These are phyloP conservation scores for Botrytis byssoidea DNA, from an alignment of 2,329 filamentous ascomycete genomes.

Conservation along the genomic window DNA sequence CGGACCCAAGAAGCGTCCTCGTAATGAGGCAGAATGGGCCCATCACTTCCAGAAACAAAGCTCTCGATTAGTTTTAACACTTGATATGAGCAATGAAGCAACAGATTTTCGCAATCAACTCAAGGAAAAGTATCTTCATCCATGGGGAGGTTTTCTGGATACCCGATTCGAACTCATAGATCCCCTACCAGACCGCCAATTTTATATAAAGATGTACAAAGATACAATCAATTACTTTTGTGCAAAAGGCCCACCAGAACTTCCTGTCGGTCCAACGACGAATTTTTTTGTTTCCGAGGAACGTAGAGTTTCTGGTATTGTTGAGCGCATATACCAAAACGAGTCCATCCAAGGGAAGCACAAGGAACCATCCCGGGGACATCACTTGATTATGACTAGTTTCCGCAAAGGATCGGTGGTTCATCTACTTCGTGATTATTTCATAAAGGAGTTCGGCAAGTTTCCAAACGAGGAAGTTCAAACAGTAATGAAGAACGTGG, in stretches of 20 bases:
- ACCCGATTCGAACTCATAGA: conserved; percentile 5
- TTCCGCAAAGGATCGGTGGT: not conserved
- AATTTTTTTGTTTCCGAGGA: not conserved
- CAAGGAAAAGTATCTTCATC: not conserved
- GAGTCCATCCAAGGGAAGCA: no score
- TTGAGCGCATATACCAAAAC: not conserved
- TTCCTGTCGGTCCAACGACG: not conserved
- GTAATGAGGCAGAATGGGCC: not conserved
- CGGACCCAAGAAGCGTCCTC: not conserved
- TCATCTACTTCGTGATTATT: not conserved
- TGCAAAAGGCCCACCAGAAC: not conserved
- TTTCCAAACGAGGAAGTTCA: not conserved
- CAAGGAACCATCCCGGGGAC: not conserved
- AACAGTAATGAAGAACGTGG: not conserved
- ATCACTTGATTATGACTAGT: not conserved
- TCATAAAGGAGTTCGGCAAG: not conserved
- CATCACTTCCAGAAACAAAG: not conserved
- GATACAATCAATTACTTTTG: not conserved
- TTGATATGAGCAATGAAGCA: not conserved
- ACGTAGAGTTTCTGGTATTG: not conserved
- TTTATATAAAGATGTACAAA: conserved; percentile 9
- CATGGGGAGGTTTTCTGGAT: not conserved
- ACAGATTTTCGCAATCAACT: not conserved
- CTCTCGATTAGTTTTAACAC: conserved; percentile 1
- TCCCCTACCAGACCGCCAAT: not conserved